phyloP scores from a whole-genome alignment of 495 filamentous ascomycete species.

The Penicilliopsis zonata region DNA sequence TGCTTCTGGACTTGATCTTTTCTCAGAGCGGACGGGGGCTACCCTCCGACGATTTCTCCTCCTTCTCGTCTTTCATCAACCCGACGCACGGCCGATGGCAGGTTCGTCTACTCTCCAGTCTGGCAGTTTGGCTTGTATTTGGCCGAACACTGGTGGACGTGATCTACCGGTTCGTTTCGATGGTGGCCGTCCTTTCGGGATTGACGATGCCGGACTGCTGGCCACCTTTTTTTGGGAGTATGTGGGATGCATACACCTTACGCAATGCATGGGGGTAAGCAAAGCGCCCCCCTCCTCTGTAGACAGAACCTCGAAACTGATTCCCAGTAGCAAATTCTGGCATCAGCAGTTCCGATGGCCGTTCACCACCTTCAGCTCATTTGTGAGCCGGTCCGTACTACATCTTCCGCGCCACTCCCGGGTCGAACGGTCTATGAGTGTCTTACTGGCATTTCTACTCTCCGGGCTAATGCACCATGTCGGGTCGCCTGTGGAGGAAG shows the following conservation, averaged over 20 bases:
- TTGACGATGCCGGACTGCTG: conserved; percentile 10
- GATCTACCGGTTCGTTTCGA: conserved; percentile 6
- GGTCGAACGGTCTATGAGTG: conserved; percentile 19
- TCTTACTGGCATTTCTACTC: conserved; percentile 20
- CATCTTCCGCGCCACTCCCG: conserved; percentile 13
- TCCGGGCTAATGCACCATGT: conserved; percentile 18
- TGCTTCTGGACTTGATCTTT: conserved; percentile 4
- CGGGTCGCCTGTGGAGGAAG: conserved; percentile 6
- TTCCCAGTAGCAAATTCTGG: conserved; percentile 24
- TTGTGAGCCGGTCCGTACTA: conserved; percentile 13
- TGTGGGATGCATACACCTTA: conserved; percentile 20
- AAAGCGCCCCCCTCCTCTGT: too few species aligned
- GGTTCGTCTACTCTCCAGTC: conserved; percentile 1
- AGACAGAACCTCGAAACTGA: too few species aligned
- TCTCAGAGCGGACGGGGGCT: conserved; percentile 4
- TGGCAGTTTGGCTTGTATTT: conserved; percentile 6
- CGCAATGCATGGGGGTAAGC: conserved; percentile 20
- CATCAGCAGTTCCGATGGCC: conserved; percentile 23
- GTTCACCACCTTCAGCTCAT: conserved; percentile 15
- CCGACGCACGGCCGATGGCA: conserved; percentile 4
- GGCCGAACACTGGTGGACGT: conserved; percentile 6
- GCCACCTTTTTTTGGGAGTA: conserved; percentile 19
- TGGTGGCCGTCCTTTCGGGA: conserved; percentile 6
- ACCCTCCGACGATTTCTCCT: conserved; percentile 1
- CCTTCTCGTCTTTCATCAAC: background rate